Conservation (phyloP, 192 early-diverging fungal genomes). For the Entophlyctis luteolus region DNA sequence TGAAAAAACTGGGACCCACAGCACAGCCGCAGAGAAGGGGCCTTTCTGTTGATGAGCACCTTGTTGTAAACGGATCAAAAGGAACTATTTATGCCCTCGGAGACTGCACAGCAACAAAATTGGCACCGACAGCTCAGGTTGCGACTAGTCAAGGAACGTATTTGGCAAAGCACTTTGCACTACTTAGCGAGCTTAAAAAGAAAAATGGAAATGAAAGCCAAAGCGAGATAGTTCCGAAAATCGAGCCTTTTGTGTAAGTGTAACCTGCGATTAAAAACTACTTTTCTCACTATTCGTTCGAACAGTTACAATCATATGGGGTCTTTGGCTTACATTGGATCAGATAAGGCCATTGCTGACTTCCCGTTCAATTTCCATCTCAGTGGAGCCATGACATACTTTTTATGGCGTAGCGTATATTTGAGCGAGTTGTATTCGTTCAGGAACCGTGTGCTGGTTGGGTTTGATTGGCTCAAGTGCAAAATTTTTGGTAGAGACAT, state of each 20-base stretch:
- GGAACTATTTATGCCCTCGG: conserved; percentile 66
- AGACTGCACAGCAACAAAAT: conserved; percentile 70
- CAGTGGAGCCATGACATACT: conserved; percentile 47
- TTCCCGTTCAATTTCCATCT: conserved; percentile 60
- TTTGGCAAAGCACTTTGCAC: conserved; percentile 70
- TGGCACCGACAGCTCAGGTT: conserved; percentile 78
- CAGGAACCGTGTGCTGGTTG: conserved; percentile 77
- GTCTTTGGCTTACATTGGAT: conserved; percentile 86
- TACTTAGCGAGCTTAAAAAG: conserved; percentile 40
- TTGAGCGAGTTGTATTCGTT: conserved; percentile 71
- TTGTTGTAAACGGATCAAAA: conserved; percentile 59
- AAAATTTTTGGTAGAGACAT: conserved; percentile 89
- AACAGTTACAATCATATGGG: conserved; percentile 85
- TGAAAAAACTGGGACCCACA: conserved; percentile 52
- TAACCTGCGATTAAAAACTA: background rate
- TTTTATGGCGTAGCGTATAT: conserved; percentile 52
- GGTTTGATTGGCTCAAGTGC: conserved; percentile 89
- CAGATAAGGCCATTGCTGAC: conserved; percentile 93
- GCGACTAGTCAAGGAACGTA: conserved; percentile 86
- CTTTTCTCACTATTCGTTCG: conserved; percentile 25
- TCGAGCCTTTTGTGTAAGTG: conserved; percentile 19
- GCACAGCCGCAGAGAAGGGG: conserved; percentile 67
- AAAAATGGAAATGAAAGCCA: background rate
- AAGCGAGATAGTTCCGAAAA: background rate
- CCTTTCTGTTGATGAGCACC: conserved; percentile 65